Evolutionary conservation across 495 filamentous ascomycete species (phyloP), one percentile per base, ranked within the genome.

Genomic region (Durotheca rogersii): DNA sequence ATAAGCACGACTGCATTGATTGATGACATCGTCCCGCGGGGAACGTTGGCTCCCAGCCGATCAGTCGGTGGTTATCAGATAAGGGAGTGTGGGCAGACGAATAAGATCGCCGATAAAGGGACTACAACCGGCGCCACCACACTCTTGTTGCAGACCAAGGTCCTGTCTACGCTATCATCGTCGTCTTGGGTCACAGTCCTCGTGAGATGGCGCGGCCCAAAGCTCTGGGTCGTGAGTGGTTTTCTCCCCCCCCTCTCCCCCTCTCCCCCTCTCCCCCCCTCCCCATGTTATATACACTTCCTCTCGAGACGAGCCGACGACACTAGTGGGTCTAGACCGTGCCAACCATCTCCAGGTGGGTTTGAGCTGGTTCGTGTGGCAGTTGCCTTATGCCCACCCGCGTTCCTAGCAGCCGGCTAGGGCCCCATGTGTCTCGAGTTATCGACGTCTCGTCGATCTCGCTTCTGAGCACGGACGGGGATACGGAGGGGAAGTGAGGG

Each of bases 21-120:
- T 47, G 56, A 60, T 60, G 56, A 60, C 56, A 60, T 56, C 56
- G 51, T 45, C 39, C 54, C 54, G 49, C 55, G 51, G 51, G 56
- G 56, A 40, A 48, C 38, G 51, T 42, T 56, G 41, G 46, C 56
- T 56, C 53, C 56, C 56, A 60, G 56, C 56, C 56, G 56, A 60
- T 60, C 51, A 44, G 31, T 51, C 20, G 51, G 51, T 51, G 56
- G 51, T 60, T 60, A 60, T 60, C 56, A 55, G 56, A 60, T 60
- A 60, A 60, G 56, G 23, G 53, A 16, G 6, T 6, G 4, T 20
- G 9, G 23, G 32, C 50, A 60, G 51, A 23, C 56, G 56, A 56
- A 60, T 60, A 25, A 39, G 34, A 51, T 57, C 41, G 46, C 50
- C 51, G 46, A 9, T 33, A 44, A 40, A 17, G 36, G 37, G 27